Percentiles rank a stretch among this genome's conserved stretches.
phyloP scores from a whole-genome alignment of 345 rosid species.

The Streptanthus diversifolius region DNA sequence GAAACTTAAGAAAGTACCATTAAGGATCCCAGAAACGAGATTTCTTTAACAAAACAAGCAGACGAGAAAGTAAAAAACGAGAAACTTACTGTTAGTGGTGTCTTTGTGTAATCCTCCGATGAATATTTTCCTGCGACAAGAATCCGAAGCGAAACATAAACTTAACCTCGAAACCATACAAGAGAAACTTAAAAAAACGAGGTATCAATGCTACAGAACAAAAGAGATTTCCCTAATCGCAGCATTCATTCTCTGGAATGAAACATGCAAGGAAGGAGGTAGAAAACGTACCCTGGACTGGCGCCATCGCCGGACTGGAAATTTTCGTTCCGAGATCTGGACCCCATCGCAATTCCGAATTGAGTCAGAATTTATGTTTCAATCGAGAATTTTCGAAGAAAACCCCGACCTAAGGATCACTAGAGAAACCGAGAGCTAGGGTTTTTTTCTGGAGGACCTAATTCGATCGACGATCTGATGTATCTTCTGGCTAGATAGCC shows the following conservation, averaged over 20 bases:
- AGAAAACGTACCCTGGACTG: slow-evolving; percentile 63
- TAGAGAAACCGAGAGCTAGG: slow-evolving; percentile 2
- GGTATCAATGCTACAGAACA: background rate
- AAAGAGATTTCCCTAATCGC: background rate
- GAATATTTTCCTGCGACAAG: slow-evolving; percentile 63
- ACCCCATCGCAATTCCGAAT: slow-evolving; percentile 44
- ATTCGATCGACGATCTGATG: background rate
- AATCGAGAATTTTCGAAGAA: background rate
- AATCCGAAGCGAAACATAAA: background rate
- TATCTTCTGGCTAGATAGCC: too few species aligned
- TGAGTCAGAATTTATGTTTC: background rate
- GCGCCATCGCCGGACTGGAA: slow-evolving; percentile 68
- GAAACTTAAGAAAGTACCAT: too few species aligned
- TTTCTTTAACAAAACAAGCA: too few species aligned
- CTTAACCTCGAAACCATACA: background rate
- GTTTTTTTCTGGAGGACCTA: background rate
- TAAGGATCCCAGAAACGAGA: background rate
- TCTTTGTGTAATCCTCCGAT: slow-evolving; percentile 86
- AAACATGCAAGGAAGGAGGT: background rate
- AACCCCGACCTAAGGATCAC: background rate
- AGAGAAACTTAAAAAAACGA: background rate
- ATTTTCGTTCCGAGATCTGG: slow-evolving; percentile 47
- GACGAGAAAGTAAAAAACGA: background rate
- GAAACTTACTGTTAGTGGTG: slow-evolving; percentile 50
- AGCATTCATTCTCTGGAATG: background rate